A percentile compares a stretch with the other conserved stretches of the same genome.
Conservation (phyloP, 352 stramenopile species). For the Globisporangium megalacanthum region DNA sequence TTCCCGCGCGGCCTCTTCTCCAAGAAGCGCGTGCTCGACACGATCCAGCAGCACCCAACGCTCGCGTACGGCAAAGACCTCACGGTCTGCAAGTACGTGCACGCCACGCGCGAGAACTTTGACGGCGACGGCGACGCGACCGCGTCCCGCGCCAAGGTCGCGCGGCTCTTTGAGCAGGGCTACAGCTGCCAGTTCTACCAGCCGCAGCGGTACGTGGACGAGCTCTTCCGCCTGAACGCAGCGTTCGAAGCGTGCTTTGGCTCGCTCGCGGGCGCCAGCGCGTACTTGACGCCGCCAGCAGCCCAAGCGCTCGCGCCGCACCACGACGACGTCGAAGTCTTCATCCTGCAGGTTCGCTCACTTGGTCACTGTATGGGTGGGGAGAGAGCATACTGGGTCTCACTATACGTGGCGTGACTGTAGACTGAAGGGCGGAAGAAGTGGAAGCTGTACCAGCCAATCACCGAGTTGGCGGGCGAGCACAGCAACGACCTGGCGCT, state of each 20-base stretch:
- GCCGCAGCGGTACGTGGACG: conserved; percentile 77
- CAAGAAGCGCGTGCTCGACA: conserved; percentile 56
- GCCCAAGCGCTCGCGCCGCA: conserved; percentile 82
- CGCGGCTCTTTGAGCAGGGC: conserved; percentile 47
- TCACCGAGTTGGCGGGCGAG: conserved; percentile 68
- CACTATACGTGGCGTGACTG: neutral
- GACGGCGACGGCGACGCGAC: conserved; percentile 41
- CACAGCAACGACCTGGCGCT: conserved; percentile 68
- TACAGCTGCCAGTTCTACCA: conserved; percentile 90
- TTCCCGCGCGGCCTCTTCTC: conserved; percentile 62
- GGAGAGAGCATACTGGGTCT: neutral
- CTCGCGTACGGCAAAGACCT: conserved; percentile 63
- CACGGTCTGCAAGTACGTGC: conserved; percentile 71
- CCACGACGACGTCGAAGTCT: conserved; percentile 85
- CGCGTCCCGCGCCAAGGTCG: conserved; percentile 50
- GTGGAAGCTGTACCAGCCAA: conserved; percentile 82
- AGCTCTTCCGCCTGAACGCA: conserved; percentile 67
- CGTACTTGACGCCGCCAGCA: conserved; percentile 72
- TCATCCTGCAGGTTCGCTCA: conserved; percentile 49
- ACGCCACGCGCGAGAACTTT: conserved; percentile 64
- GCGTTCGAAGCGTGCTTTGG: conserved; percentile 77
- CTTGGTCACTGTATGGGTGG: neutral
- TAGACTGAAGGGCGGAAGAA: conserved; percentile 83
- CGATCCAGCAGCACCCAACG: conserved; percentile 39
- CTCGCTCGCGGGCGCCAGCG: conserved; percentile 67